These are phyloP conservation scores for Acer negundo DNA, from an alignment of 345 rosid genomes.

Conservation along the genomic window DNA sequence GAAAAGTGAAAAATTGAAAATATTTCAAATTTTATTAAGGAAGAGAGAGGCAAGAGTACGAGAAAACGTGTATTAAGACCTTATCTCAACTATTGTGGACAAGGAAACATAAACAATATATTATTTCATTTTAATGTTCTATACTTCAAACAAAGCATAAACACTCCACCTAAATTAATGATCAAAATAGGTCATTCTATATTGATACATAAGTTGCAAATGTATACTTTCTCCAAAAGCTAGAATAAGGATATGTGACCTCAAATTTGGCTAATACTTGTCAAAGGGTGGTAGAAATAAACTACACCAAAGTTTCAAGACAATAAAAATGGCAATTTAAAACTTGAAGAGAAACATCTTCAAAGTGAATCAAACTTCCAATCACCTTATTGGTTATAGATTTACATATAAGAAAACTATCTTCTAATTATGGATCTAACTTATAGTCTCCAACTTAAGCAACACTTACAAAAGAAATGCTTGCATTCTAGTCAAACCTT, in stretches of 20 bases:
- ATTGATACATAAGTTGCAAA: neutral
- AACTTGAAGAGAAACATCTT: neutral
- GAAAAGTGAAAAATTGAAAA: too few relatives aligned
- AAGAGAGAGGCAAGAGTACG: too few relatives aligned
- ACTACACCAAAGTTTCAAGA: neutral
- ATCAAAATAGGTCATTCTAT: neutral
- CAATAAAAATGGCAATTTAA: neutral
- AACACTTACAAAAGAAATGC: neutral
- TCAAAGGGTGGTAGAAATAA: neutral
- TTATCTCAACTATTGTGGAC: too few relatives aligned
- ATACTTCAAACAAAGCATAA: neutral
- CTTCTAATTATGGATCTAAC: too few relatives aligned
- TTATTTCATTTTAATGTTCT: neutral
- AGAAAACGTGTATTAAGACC: neutral
- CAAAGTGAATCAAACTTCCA: too few relatives aligned
- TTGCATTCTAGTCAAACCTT: conserved; percentile 23
- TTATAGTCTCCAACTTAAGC: neutral
- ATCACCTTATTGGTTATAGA: too few relatives aligned
- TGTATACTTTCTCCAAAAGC: neutral
- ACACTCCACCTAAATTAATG: neutral
- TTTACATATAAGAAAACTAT: too few relatives aligned
- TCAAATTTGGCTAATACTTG: neutral
- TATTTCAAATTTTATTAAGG: too few relatives aligned
- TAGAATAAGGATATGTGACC: neutral
- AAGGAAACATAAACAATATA: neutral